phyloP scores from a whole-genome alignment of 78 protist species.

The Salpingoeca rosetta region DNA sequence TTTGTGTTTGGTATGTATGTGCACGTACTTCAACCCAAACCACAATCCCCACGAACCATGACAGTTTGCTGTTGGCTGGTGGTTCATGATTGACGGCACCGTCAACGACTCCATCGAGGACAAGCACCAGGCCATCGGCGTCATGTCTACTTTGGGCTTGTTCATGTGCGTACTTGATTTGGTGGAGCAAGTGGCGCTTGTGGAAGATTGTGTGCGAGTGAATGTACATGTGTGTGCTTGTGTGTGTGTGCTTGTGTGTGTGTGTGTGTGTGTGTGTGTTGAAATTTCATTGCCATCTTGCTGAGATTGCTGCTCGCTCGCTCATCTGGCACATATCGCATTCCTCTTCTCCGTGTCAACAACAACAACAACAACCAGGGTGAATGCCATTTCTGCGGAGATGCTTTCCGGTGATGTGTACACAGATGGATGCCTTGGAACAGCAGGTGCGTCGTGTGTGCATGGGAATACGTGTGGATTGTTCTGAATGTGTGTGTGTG shows the following conservation, averaged over 20 bases:
- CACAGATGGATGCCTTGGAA: not conserved
- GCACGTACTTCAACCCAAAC: not conserved
- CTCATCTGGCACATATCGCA: too few species aligned
- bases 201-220: not conserved
- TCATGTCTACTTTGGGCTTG: not conserved
- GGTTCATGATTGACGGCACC: not conserved
- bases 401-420: not conserved
- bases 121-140: not conserved
- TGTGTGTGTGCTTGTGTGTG: not conserved
- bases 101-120: not conserved
- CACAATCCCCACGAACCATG: not conserved
- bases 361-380: too few species aligned
- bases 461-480: not conserved
- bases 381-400: not conserved
- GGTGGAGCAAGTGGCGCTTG: not conserved
- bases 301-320: too few species aligned
- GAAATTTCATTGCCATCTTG: too few species aligned
- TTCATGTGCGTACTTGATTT: not conserved
- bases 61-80: not conserved
- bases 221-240: not conserved
- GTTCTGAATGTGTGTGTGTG: too few species aligned
- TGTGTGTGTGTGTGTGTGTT: too few species aligned
- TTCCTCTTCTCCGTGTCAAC: too few species aligned
- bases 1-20: not conserved
- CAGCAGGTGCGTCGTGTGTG: not conserved